Conservation (phyloP, 257 asterid genomes). For the Paraleonurus japonicus region DNA sequence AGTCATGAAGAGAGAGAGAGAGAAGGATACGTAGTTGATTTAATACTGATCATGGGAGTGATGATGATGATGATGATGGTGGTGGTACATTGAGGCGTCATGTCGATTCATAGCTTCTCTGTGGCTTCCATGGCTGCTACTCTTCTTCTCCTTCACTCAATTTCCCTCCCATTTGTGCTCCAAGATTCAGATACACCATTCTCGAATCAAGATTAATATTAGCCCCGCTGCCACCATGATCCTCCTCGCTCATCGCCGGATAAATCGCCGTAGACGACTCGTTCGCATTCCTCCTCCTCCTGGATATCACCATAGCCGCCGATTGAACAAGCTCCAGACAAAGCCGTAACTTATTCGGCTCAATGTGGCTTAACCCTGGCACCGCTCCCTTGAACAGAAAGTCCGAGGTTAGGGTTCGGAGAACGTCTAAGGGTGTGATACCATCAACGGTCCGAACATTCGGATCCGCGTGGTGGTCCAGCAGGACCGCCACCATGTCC, state of each 20-base stretch:
- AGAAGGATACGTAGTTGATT: conserved; percentile 7
- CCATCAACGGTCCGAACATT: conserved; percentile 79
- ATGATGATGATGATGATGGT: conserved; percentile 40
- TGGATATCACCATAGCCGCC: conserved; percentile 86
- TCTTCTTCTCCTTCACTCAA: conserved; percentile 49
- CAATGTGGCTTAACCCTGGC: conserved; percentile 73
- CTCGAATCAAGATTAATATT: conserved; percentile 65
- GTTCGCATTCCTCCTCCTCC: conserved; percentile 75
- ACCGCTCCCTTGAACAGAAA: conserved; percentile 84
- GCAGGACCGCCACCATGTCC: conserved; percentile 92
- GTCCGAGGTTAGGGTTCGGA: conserved; percentile 93
- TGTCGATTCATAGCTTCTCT: conserved; percentile 54
- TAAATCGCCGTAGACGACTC: conserved; percentile 34
- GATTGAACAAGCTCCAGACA: conserved; percentile 91
- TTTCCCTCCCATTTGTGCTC: conserved; percentile 55
- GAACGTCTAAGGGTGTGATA: conserved; percentile 73
- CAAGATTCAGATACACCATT: conserved; percentile 78
- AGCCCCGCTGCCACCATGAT: conserved; percentile 36
- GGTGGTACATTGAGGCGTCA: conserved; percentile 66
- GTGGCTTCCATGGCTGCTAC: conserved; percentile 55
- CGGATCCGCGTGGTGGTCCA: conserved; percentile 97
- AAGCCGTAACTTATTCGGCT: conserved; percentile 84
- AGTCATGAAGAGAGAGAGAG: conserved; percentile 13
- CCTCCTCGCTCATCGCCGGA: conserved; percentile 57
- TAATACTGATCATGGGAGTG: conserved; percentile 54